These are phyloP conservation scores for Catenaria anguillulae DNA, from an alignment of 371 early-diverging fungal species.

Conservation along the genomic window DNA sequence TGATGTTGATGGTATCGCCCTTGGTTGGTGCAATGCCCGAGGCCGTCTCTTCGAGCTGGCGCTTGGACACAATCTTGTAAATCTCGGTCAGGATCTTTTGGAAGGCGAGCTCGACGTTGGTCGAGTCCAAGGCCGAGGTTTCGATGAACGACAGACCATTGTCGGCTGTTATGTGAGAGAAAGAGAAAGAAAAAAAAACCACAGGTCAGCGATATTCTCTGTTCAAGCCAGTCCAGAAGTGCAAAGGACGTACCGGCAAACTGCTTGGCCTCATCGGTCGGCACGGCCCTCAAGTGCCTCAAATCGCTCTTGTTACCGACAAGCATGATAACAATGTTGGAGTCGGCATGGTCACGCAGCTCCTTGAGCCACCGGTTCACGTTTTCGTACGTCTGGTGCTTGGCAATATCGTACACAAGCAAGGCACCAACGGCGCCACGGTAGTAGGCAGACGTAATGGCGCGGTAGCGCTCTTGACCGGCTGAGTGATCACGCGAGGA, in stretches of 20 bases:
- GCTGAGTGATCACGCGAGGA: slow-evolving; percentile 35
- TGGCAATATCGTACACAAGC: slow-evolving; percentile 97
- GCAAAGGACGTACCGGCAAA: slow-evolving; percentile 66
- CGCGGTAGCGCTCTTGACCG: slow-evolving; percentile 79
- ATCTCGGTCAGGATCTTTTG: slow-evolving; percentile 85
- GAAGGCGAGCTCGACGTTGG: slow-evolving; percentile 88
- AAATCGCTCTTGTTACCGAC: slow-evolving; percentile 99
- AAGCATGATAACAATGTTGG: slow-evolving; percentile 95
- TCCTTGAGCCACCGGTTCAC: slow-evolving; percentile 96
- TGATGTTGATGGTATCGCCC: slow-evolving; percentile 56
- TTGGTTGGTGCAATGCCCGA: slow-evolving; percentile 14
- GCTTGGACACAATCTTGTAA: slow-evolving; percentile 80
- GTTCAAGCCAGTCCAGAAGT: slow-evolving; percentile 7
- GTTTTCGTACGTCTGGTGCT: slow-evolving; percentile 88
- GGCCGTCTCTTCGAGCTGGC: slow-evolving; percentile 46
- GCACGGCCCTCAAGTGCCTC: slow-evolving; percentile 85
- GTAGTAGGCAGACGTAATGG: slow-evolving; percentile 86
- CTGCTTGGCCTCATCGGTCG: slow-evolving; percentile 90
- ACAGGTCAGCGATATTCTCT: too few relatives aligned
- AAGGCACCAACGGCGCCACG: slow-evolving; percentile 99
- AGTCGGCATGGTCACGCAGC: slow-evolving; percentile 93
- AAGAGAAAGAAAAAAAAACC: too few relatives aligned
- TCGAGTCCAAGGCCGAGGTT: slow-evolving; percentile 86
- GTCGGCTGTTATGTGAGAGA: slow-evolving; percentile 42
- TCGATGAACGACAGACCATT: slow-evolving; percentile 86